Base-by-base conservation (phyloP, 2,329 filamentous ascomycete species). In the Fusarium sublunatum region DNA sequence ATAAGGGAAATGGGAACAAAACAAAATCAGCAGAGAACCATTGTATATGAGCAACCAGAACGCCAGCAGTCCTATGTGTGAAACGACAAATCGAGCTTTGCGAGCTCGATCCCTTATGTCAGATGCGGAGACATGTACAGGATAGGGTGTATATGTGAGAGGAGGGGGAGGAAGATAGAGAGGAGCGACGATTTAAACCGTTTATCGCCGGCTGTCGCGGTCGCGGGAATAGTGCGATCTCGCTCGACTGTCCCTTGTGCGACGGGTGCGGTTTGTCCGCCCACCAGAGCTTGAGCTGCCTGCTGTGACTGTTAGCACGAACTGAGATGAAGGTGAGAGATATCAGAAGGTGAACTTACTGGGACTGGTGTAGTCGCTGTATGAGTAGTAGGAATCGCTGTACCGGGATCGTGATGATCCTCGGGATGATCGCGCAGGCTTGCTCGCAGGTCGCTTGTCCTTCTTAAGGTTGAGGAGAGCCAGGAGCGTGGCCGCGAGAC, bases 391-490 rank as follows among this genome's bases (percentile, higher is more conserved):
- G 48, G 79, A 86, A 72, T 84, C 83, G 72, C 77, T 82, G 75
- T 84, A 83, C 66, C 69, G 81, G 73, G 77, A 77, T 19, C 69
- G 81, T 73, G 77, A 77, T 19, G 80, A 82, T 28, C 69, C 77
- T 54, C 79, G 74, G 15, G 79, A 69, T 44, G 75, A 70, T 34
- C 69, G 77, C 43, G 72, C 63, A 35, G 77, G 70, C 69, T 79
- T 79, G 60, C 71, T 74, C 54, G 73, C 72, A 52, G 79, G 78
- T 69, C 77, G 75, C 74, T 82, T 82, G 62, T 83, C 79, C 71
- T 83, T 79, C 59, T 79, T 79, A 41, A 87, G 70, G 58, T 86
- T 86, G 62, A 88, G 79, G 53, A 88, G 74, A 39, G 83, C 77
- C 56, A 82, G 76, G 57, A 87, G 67, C 5, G 83, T 83, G n/a